These are phyloP conservation scores for Passiflora organensis DNA, from an alignment of 345 rosid genomes.

Conservation along the genomic window DNA sequence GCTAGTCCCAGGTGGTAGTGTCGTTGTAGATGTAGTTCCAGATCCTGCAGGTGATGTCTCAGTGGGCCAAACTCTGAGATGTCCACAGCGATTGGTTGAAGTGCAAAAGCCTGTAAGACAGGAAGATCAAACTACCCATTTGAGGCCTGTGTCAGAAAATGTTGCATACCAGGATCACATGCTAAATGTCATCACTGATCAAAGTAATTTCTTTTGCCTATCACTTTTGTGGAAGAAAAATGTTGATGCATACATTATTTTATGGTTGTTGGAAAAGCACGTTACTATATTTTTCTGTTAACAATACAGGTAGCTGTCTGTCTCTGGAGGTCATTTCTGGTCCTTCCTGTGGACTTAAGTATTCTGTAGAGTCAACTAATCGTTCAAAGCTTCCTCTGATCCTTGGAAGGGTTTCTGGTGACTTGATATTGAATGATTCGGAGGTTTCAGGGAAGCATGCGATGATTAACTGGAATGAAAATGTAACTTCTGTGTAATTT, in stretches of 20 bases:
- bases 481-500: slow-evolving; percentile 40
- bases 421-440: slow-evolving; percentile 63
- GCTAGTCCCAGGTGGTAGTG: slow-evolving; percentile 50
- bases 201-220: slow-evolving; percentile 59
- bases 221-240: slow-evolving; percentile 14
- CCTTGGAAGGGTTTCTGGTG: slow-evolving; percentile 86
- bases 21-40: slow-evolving; percentile 52
- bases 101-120: slow-evolving; percentile 31
- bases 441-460: slow-evolving; percentile 99
- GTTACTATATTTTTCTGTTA: slow-evolving; percentile 54
- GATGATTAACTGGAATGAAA: slow-evolving; percentile 77
- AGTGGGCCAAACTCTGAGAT: slow-evolving; percentile 67
- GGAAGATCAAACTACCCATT: slow-evolving; percentile 32
- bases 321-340: slow-evolving; percentile 84
- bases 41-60: slow-evolving; percentile 47
- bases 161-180: slow-evolving; percentile 27
- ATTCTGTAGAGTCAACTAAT: slow-evolving; percentile 53
- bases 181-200: slow-evolving; percentile 39
- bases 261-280: slow-evolving; percentile 37
- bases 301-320: slow-evolving; percentile 93
- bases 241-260: slow-evolving; percentile 15
- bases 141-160: slow-evolving; percentile 26
- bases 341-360: slow-evolving; percentile 64
- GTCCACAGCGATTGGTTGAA: slow-evolving; percentile 35
- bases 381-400: slow-evolving; percentile 69